These are phyloP conservation scores for Globisporangium camurandrum DNA, from an alignment of 352 stramenopile species.

Conservation along the genomic window DNA sequence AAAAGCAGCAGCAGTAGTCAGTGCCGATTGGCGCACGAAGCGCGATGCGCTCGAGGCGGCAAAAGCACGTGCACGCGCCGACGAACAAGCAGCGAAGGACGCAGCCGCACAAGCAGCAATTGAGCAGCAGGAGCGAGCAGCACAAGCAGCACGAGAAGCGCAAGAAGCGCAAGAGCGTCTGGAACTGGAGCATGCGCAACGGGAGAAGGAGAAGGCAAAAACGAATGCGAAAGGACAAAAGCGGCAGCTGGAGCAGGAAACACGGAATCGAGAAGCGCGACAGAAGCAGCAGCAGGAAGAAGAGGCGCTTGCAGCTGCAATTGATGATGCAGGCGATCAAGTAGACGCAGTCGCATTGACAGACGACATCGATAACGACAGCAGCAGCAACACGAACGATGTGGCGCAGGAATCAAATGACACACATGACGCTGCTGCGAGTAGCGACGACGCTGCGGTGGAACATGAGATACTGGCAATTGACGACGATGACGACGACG, in stretches of 20 bases:
- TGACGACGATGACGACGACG: too few species aligned
- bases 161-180: conserved; percentile 1
- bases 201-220: not conserved
- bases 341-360: not conserved
- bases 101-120: conserved; percentile 14
- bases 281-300: not conserved
- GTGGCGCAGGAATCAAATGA: too few species aligned
- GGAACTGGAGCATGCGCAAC: not conserved
- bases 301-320: too few species aligned
- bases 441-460: too few species aligned
- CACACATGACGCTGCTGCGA: too few species aligned
- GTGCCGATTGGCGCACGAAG: conserved; percentile 9
- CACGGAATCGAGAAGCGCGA: too few species aligned
- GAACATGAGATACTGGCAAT: too few species aligned
- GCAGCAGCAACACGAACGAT: not conserved
- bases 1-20: conserved; percentile 12
- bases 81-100: conserved; percentile 6
- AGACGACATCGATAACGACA: not conserved
- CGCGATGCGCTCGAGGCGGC: conserved; percentile 6
- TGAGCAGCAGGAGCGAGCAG: not conserved
- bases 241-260: too few species aligned
- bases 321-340: not conserved
- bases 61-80: not conserved
- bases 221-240: too few species aligned
- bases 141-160: not conserved